Base-by-base conservation (phyloP, 78 protist genomes). In the Goniomonas avonlea region DNA sequence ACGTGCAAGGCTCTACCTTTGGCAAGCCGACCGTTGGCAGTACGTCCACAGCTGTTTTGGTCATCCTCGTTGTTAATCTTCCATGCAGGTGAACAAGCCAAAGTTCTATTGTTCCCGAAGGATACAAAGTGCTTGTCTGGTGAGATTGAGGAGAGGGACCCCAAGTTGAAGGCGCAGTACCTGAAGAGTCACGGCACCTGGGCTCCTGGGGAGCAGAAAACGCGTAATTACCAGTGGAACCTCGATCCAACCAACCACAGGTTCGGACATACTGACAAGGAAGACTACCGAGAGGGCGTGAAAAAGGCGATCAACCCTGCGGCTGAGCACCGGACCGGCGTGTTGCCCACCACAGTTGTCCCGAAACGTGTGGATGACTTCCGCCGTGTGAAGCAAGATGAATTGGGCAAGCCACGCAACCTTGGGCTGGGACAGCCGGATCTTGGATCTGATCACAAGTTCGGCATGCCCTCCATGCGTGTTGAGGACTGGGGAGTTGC, bases 131-230 rank as follows among this genome's bases (percentile, higher is more conserved):
- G n/a, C n/a, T n/a, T n/a, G n/a, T n/a, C n/a, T n/a, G n/a, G n/a
- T n/a, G n/a, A n/a, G n/a, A n/a, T n/a, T n/a, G n/a, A n/a, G n/a
- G n/a, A n/a, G n/a, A n/a, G n/a, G n/a, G n/a, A n/a, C n/a, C n/a
- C n/a, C n/a, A n/a, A n/a, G n/a, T n/a, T n/a, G n/a, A n/a, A n/a
- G n/a, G n/a, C n/a, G n/a, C n/a, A n/a, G n/a, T n/a, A n/a, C n/a
- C n/a, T n/a, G n/a, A 39, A 43, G 38, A 43, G 59, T 4, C 75
- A 68, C 56, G 48, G 56, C 5, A 5, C 75, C n/a, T 68, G 43
- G 59, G 75, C 38, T 15, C 75, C 75, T 20, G 75, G 75, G 59
- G 75, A 68, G 56, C 75, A 68, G 56, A 7, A 23, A 41, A 41
- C n/a, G 8, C 21, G 75, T 9, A 39, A 68, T 43, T 68, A 68